Evolutionary conservation across 805 yeast species (phyloP), one percentile per base, ranked within the genome.

Genomic region (Candida schatavii): DNA sequence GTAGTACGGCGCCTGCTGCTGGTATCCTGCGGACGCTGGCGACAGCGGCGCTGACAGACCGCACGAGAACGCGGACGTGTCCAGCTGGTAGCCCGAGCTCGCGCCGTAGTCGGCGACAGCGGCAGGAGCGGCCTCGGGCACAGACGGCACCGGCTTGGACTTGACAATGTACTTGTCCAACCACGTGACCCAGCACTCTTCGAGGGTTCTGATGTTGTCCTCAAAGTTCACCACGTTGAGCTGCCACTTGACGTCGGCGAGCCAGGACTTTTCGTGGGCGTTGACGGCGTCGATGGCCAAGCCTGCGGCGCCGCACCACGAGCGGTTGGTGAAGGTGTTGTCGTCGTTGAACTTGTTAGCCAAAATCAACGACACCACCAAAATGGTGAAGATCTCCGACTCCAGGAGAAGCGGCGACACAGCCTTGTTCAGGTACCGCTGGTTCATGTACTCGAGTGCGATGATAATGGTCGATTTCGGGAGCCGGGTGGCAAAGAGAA

Each of bases 241-340:
- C 53, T 70, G 74, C 87, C 88, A 84, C 45, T 78, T 65, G 39
- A 83, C 71, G 26, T 71, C 69, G 7, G 57, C 53, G 45, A 88
- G 72, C 91, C 95, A 91, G 35, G 67, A 70, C 41, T 76, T 77
- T 68, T 91, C 99, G 46, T 79, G 66, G 14, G 59, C 54, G 55
- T 90, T 88, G 47, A 91, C 73, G 27, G 74, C 63, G 2, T 56
- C 56, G 37, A 87, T 71, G 5, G 78, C 64, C 47, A 91, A 74
- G 15, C 95, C 95, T 4, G 97, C 86, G n/a, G 97, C 98, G 47
- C 88, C 89, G 32, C 88, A 78, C 99, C 99, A 91, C 5, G 97
- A 88, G 56, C 81, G 83, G 67, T 91, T 91, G 46, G 96, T 88
- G 59, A 91, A 91, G 22, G 97, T 91, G 66, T 91, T 89, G 68